Conservation (phyloP, 371 early-diverging fungal species). For the Massospora cicadina region DNA sequence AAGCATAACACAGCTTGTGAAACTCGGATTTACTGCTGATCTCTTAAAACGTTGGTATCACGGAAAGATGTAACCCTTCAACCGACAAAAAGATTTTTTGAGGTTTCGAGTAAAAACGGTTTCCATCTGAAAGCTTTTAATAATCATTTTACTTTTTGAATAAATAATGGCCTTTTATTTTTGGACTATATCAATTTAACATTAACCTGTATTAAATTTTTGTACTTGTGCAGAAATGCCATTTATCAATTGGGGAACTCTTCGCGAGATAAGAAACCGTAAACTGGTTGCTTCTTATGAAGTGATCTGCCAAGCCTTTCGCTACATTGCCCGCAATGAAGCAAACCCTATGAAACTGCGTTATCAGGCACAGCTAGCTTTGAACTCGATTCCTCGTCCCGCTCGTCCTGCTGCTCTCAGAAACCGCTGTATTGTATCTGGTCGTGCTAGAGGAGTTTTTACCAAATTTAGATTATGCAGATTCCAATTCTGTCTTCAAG, state of each 20-base stretch:
- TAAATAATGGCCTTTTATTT: too few species aligned
- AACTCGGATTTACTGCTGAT: too few species aligned
- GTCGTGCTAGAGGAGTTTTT: conserved; percentile 65
- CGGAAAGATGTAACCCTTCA: too few species aligned
- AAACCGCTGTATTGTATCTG: conserved; percentile 65
- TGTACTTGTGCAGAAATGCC: too few species aligned
- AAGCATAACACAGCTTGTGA: too few species aligned
- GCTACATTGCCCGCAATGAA: conserved; percentile 64
- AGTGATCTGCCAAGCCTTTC: conserved; percentile 54
- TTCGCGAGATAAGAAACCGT: conserved; percentile 58
- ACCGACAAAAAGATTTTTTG: too few species aligned
- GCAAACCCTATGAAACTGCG: conserved; percentile 53
- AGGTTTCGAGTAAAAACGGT: too few species aligned
- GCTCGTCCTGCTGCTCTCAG: conserved; percentile 46
- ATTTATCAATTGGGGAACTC: conserved; percentile 28
- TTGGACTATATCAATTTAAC: too few species aligned
- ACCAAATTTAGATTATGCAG: conserved; percentile 62
- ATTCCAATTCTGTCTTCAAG: conserved; percentile 67
- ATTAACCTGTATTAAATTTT: too few species aligned
- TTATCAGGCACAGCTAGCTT: conserved; percentile 62
- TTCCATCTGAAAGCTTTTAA: too few species aligned
- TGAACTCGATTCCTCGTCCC: conserved; percentile 52
- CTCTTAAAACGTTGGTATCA: too few species aligned
- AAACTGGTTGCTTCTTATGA: conserved; percentile 47
- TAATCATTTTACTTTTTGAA: too few species aligned